phyloP scores from a whole-genome alignment of 805 yeast genomes.

The Cyberlindnera japonica region DNA sequence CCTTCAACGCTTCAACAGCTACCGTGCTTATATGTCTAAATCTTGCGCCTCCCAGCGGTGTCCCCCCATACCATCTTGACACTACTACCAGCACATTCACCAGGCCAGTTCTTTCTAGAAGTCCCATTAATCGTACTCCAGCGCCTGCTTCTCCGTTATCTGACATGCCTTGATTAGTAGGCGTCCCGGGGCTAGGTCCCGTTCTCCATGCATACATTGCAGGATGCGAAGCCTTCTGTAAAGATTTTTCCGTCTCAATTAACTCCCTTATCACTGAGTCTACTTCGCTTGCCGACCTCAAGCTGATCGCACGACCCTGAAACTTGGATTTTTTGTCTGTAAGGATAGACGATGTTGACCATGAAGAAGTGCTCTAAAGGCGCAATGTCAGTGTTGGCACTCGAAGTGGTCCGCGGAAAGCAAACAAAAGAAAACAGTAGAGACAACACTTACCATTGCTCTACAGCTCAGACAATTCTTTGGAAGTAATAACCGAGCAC shows the following conservation, averaged over 20 bases:
- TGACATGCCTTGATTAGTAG: slow-evolving; percentile 50
- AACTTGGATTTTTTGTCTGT: slow-evolving; percentile 60
- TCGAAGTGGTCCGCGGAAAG: too few species aligned
- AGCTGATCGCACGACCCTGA: slow-evolving; percentile 53
- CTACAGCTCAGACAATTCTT: too few species aligned
- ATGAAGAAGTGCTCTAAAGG: slow-evolving; percentile 18
- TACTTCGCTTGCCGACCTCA: slow-evolving; percentile 41
- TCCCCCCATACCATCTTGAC: slow-evolving; percentile 81
- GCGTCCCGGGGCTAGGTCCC: slow-evolving; percentile 7
- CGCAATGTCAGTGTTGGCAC: too few species aligned
- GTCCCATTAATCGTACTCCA: slow-evolving; percentile 53
- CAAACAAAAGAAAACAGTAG: too few species aligned
- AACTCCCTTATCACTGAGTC: slow-evolving; percentile 40
- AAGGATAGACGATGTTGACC: slow-evolving; percentile 40
- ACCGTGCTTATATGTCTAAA: slow-evolving; percentile 63
- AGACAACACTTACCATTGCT: too few species aligned
- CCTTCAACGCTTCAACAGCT: slow-evolving; percentile 47
- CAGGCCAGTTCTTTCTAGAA: slow-evolving; percentile 46
- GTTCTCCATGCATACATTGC: slow-evolving; percentile 71
- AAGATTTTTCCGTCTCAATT: slow-evolving; percentile 40
- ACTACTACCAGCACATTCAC: slow-evolving; percentile 62
- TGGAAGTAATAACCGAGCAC: too few species aligned
- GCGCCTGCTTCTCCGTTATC: slow-evolving; percentile 80
- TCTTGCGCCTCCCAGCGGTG: slow-evolving; percentile 65
- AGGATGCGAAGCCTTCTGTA: slow-evolving; percentile 64